phyloP scores from a whole-genome alignment of 2,329 filamentous ascomycete species.

The Acrodontium crateriforme region DNA sequence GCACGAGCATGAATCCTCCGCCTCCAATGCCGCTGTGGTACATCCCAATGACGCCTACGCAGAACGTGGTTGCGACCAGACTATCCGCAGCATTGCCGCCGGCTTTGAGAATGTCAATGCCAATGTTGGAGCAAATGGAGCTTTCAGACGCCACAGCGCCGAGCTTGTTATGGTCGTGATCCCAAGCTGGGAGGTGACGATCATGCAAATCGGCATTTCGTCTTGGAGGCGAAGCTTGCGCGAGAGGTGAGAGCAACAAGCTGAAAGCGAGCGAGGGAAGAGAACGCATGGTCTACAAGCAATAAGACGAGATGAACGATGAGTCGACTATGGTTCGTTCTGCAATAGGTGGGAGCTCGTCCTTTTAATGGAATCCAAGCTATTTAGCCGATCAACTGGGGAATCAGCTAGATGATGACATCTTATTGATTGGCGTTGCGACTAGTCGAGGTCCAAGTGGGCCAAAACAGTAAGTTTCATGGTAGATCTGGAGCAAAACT shows the following conservation, averaged over 20 bases:
- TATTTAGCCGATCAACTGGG: too few species aligned
- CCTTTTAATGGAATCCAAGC: too few species aligned
- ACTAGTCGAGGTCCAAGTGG: too few species aligned
- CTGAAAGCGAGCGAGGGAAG: background rate
- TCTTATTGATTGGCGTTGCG: too few species aligned
- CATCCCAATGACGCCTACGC: constrained; percentile 36
- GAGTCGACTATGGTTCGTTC: too few species aligned
- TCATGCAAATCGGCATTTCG: constrained; percentile 1
- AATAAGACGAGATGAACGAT: background rate
- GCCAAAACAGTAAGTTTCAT: too few species aligned
- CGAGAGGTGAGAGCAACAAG: background rate
- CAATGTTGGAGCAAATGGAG: constrained; percentile 32
- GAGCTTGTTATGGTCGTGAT: constrained; percentile 15
- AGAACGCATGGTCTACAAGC: background rate
- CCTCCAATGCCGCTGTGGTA: constrained; percentile 59
- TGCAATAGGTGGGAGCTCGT: too few species aligned
- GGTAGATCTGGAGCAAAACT: too few species aligned
- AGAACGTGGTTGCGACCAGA: constrained; percentile 33
- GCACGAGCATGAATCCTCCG: constrained; percentile 79
- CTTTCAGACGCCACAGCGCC: constrained; percentile 35
- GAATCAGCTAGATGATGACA: too few species aligned
- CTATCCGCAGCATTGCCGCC: constrained; percentile 41
- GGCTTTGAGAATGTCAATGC: constrained; percentile 29
- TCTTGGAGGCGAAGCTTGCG: constrained; percentile 1
- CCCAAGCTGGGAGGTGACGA: constrained; percentile 1